Conservation (phyloP, 169 alveolate species). For the Eimeria mitis region DNA sequence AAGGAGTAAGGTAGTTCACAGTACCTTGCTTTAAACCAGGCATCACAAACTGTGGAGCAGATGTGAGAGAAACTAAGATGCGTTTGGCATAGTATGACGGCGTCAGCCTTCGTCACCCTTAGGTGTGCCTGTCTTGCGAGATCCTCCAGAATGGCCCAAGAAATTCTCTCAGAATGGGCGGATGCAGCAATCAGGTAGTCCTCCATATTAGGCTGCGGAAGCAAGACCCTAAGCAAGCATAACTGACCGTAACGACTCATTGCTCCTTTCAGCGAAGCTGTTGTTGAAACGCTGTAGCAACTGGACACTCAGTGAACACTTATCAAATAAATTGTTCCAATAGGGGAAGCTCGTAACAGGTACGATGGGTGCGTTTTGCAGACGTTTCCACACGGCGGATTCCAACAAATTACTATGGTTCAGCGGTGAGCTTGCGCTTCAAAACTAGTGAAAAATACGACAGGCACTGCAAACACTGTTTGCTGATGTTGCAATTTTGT, state of each 20-base stretch:
- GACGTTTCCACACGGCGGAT: conserved; percentile 71
- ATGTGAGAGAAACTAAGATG: not conserved
- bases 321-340: not conserved
- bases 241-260: not conserved
- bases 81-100: not conserved
- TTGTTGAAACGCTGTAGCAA: too few relatives aligned
- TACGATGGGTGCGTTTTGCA: not conserved
- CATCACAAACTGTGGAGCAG: not conserved
- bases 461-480: not conserved
- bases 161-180: conserved; percentile 78
- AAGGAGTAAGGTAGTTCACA: conserved; percentile 55
- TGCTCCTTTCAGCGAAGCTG: too few relatives aligned
- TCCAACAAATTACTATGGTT: conserved; percentile 65
- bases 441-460: not conserved
- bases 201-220: not conserved
- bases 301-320: not conserved
- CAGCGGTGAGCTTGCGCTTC: conserved; percentile 53
- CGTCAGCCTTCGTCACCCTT: not conserved
- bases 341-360: not conserved
- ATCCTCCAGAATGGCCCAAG: conserved; percentile 56
- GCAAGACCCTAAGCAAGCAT: not conserved
- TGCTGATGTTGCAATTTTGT: not conserved
- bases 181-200: conserved; percentile 79
- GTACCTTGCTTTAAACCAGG: not conserved
- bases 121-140: not conserved